Evolutionary conservation across 345 rosid species (phyloP), one percentile per base, ranked within the genome.

Genomic region (Euphorbia pulcherrima): DNA sequence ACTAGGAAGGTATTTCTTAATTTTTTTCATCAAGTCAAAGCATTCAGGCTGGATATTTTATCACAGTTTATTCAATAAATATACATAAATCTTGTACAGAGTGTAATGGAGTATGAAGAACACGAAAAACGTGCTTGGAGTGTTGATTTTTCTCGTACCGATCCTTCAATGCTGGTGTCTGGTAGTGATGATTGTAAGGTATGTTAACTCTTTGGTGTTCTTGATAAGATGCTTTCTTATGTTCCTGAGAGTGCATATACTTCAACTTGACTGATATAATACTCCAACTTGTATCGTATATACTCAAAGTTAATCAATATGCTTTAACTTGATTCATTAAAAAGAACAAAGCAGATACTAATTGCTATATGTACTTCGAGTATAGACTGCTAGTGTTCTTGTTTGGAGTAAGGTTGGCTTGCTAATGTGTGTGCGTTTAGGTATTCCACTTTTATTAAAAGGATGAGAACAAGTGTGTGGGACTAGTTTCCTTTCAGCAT

Each of bases 51-150:
- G 1, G 53, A 18, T 64, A 40, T 37, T 40, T 61, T 47, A 13
- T 54, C n/a, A 16, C 58, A 41, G 44, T 71, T 68, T 75, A 8
- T 41, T 24, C 44, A 23, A 61, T 57, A 20, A 51, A 2, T 52
- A 23, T 51, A n/a, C 30, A 30, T 47, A 61, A 71, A 33, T 47
- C 51, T 61, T 16, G 21, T 66, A 53, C 85, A 94, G 97, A 85
- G 90, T 83, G 83, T 94, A 65, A 88, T 91, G 99, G 95, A 91
- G 80, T 94, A 91, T 74, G 99, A 94, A 81, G 99, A 94, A 80
- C 99, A 94, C 74, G 97, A 91, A 72, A 94, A 91, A 72, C 96
- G 97, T 47, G 99, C 97, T 50, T 94, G 99, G 99, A 91, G 99
- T 80, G 99, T 94, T 75, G 99, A 94, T 77, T 94, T 91, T 80